Evolutionary conservation across 352 stramenopile species (phyloP).

Genomic region (Phytophthora fragariae): DNA sequence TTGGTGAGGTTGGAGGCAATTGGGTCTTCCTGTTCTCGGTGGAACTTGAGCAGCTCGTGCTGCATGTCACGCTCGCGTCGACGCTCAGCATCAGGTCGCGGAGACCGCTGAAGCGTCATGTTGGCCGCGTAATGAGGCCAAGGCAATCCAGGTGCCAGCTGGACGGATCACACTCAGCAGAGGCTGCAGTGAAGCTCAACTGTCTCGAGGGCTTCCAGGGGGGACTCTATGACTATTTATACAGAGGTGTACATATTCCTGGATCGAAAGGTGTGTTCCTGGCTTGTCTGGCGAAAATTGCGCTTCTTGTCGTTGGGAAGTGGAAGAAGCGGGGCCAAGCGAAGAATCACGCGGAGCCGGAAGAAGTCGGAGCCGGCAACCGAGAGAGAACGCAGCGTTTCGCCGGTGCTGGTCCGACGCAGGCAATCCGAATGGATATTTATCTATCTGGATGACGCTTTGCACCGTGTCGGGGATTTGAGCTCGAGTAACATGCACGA

Average conservation of each 20-base stretch:
- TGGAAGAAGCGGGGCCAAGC: slow-evolving; percentile 14
- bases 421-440: not conserved
- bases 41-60: slow-evolving; percentile 73
- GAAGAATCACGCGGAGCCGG: not conserved
- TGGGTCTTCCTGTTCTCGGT: slow-evolving; percentile 52
- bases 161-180: slow-evolving; percentile 20
- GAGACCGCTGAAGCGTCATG: slow-evolving; percentile 29
- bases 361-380: slow-evolving; percentile 27
- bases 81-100: slow-evolving; percentile 25
- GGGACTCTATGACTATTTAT: slow-evolving; percentile 30
- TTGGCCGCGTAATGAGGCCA: slow-evolving; percentile 2
- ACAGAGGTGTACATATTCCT: not conserved
- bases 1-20: slow-evolving; percentile 65
- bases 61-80: slow-evolving; percentile 77
- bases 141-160: slow-evolving; percentile 18
- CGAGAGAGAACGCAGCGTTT: slow-evolving; percentile 34
- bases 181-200: slow-evolving; percentile 1
- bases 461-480: not conserved
- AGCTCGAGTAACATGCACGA: not conserved
- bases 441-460: not conserved
- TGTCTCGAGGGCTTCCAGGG: not conserved
- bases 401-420: not conserved
- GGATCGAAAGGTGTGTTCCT: slow-evolving; percentile 16
- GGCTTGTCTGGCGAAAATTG: slow-evolving; percentile 25
- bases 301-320: slow-evolving; percentile 17